Percentiles rank a stretch among this genome's conserved stretches.
These are phyloP conservation scores for Vitis rotundifolia DNA, from an alignment of 164 flowering plant genomes.

Conservation along the genomic window DNA sequence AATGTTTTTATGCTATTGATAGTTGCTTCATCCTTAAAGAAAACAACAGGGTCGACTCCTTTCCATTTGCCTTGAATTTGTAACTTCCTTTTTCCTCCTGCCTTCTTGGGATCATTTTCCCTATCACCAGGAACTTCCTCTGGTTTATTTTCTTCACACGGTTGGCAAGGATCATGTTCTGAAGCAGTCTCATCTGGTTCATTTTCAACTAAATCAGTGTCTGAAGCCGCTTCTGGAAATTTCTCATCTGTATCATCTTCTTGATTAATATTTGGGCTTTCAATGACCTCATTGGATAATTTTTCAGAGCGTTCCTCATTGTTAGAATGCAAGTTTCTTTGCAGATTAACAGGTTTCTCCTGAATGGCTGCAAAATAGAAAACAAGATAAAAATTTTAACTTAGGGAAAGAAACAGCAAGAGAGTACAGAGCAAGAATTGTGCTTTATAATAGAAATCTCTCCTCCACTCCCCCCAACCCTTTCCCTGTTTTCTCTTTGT, in stretches of 20 bases:
- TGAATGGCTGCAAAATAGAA: slow-evolving; percentile 31
- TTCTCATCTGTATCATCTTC: slow-evolving; percentile 23
- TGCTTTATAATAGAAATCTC: too few species aligned
- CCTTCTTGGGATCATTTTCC: slow-evolving; percentile 30
- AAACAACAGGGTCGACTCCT: slow-evolving; percentile 93
- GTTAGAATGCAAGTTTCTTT: slow-evolving; percentile 3
- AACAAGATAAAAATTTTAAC: neutral
- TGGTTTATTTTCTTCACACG: slow-evolving; percentile 25
- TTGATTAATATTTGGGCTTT: slow-evolving; percentile 8
- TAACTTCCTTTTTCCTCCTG: slow-evolving; percentile 56
- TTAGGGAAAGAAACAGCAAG: neutral
- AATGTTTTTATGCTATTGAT: slow-evolving; percentile 64
- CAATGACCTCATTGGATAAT: slow-evolving; percentile 12
- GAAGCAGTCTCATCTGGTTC: slow-evolving; percentile 30
- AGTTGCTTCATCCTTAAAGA: slow-evolving; percentile 63
- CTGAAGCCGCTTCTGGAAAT: slow-evolving; percentile 32
- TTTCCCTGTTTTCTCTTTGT: too few species aligned
- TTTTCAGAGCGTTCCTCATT: slow-evolving; percentile 10
- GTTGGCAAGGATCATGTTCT: slow-evolving; percentile 23
- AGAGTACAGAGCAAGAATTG: neutral
- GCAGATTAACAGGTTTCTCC: slow-evolving; percentile 26
- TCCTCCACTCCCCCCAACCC: too few species aligned
- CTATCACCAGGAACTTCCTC: slow-evolving; percentile 28
- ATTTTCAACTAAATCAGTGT: slow-evolving; percentile 27
- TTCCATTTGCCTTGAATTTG: slow-evolving; percentile 89